Conservation (phyloP, 768 basidiomycete genomes). For the Boletales sp. region DNA sequence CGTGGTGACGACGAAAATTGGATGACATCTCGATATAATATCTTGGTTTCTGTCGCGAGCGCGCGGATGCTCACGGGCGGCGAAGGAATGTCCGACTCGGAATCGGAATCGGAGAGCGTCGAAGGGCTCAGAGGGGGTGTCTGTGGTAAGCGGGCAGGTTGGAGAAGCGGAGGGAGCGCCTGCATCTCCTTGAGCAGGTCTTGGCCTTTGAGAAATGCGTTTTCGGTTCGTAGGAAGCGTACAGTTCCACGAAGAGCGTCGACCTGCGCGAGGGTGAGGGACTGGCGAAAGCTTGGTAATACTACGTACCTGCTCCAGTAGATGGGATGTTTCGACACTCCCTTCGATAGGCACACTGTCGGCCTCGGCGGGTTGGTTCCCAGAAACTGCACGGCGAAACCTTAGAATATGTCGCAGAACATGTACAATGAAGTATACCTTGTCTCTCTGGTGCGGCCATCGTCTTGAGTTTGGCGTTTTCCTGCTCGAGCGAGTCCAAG, state of each 20-base stretch:
- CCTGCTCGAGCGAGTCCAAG: conserved; percentile 81
- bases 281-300: not conserved
- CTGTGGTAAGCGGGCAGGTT: conserved; percentile 43
- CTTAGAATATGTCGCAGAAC: not conserved
- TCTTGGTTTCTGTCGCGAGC: conserved; percentile 77
- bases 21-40: conserved; percentile 87
- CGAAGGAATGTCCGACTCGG: conserved; percentile 46
- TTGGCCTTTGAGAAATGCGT: conserved; percentile 89
- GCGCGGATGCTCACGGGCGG: conserved; percentile 57
- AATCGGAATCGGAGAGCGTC: conserved; percentile 59
- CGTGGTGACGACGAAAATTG: conserved; percentile 77
- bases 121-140: conserved; percentile 71
- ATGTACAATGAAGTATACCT: conserved; percentile 35
- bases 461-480: conserved; percentile 79
- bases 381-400: conserved; percentile 34
- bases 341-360: conserved; percentile 72
- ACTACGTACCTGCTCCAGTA: conserved; percentile 74
- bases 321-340: conserved; percentile 81
- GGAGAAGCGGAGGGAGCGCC: conserved; percentile 62
- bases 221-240: conserved; percentile 90
- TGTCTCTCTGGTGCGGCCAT: conserved; percentile 66
- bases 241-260: conserved; percentile 89
- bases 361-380: conserved; percentile 49
- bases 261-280: conserved; percentile 48
- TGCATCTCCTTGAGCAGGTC: conserved; percentile 84